A percentile compares a stretch with the other conserved stretches of the same genome.
Evolutionary conservation across 495 filamentous ascomycete species (phyloP).

Genomic region (Hypoxylon trugodes): DNA sequence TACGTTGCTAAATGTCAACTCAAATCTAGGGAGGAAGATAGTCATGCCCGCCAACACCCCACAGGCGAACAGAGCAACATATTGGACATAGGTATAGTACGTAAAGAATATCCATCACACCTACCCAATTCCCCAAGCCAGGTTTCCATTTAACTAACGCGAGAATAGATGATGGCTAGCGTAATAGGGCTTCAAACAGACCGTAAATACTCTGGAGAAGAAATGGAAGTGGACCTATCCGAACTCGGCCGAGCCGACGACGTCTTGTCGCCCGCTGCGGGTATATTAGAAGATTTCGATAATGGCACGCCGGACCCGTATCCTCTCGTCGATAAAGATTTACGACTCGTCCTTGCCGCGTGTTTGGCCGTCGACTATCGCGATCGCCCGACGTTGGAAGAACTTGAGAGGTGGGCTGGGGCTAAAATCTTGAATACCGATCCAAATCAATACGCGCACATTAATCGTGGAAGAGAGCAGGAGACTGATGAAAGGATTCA

Average conservation of each 20-base stretch:
- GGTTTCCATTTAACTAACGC: neutral
- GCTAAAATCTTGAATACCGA: neutral
- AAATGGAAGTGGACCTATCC: conserved; percentile 12
- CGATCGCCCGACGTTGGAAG: neutral
- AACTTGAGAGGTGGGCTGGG: neutral
- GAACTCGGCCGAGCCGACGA: neutral
- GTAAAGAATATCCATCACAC: neutral
- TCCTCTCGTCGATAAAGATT: neutral
- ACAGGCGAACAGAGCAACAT: conserved; percentile 2
- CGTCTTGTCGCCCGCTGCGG: neutral
- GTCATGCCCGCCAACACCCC: neutral
- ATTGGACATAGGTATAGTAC: conserved; percentile 15
- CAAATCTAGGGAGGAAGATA: neutral
- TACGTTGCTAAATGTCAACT: neutral
- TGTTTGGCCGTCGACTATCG: conserved; percentile 3
- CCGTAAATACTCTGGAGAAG: conserved; percentile 2
- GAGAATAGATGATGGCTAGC: conserved; percentile 8
- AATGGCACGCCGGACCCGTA: neutral
- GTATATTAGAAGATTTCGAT: conserved; percentile 6
- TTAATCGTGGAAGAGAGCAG: neutral
- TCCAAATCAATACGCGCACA: neutral
- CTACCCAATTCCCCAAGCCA: neutral
- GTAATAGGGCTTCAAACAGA: neutral
- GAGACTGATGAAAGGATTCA: neutral
- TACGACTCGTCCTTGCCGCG: conserved; percentile 1